phyloP scores from a whole-genome alignment of 345 rosid species.

The Pistacia integerrima region DNA sequence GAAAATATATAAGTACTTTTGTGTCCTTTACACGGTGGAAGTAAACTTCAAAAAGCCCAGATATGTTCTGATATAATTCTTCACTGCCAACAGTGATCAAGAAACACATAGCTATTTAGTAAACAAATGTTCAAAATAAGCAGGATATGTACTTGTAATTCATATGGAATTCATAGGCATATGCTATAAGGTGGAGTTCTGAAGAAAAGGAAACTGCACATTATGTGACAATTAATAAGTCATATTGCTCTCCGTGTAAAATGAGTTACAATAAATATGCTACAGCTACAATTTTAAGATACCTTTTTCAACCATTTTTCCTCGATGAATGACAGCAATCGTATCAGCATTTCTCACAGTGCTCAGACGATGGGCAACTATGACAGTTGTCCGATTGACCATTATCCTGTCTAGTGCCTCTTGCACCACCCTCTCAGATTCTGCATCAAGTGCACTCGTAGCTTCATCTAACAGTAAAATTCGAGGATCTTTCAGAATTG shows the following conservation, averaged over 20 bases:
- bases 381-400: slow-evolving; percentile 72
- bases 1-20: not conserved
- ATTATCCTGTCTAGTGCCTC: slow-evolving; percentile 83
- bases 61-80: not conserved
- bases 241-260: not conserved
- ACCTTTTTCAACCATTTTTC: slow-evolving; percentile 84
- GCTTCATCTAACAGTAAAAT: slow-evolving; percentile 86
- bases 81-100: not conserved
- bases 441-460: slow-evolving; percentile 89
- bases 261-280: not conserved
- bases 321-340: slow-evolving; percentile 79
- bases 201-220: too few species aligned
- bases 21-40: not conserved
- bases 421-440: slow-evolving; percentile 82
- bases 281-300: slow-evolving; percentile 3
- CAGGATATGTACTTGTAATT: too few species aligned
- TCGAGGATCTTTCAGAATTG: slow-evolving; percentile 72
- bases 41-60: not conserved
- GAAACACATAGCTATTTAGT: not conserved
- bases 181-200: too few species aligned
- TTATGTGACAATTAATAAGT: not conserved
- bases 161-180: too few species aligned
- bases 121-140: not conserved
- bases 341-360: slow-evolving; percentile 69
- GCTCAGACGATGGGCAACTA: slow-evolving; percentile 87